Base-by-base conservation (phyloP, 1,284 basidiomycete genomes). In the Apiotrichum siamense region DNA sequence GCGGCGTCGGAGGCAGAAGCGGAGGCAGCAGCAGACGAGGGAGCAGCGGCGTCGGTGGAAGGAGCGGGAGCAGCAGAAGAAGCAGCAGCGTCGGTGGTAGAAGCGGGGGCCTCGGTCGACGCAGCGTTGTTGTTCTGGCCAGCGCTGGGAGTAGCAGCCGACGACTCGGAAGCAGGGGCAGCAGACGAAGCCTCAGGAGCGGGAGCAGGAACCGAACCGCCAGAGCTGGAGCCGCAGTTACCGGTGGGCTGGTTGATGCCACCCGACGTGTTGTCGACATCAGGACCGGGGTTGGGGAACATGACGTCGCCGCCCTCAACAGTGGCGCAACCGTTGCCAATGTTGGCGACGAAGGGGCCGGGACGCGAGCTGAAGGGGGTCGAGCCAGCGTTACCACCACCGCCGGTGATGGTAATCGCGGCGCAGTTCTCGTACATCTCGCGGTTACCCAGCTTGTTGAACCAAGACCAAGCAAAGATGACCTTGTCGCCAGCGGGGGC, bases 391-490 rank as follows among this genome's bases (percentile, higher is more conserved):
- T 58, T 57, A 23, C 65, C 67, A n/a, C 33, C 33, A 21, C 69
- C 62, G 25, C 59, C 57, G 7, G 60, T 59, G 47, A 77, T 70
- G 26, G 65, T 69, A 44, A 77, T 67, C 10, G 66, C 52, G 7
- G 75, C 75, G 50, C 75, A 77, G 58, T 76, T 75, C 57, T 69
- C 65, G 66, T 76, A 70, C 66, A 72, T 68, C 42, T 73, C 71
- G 27, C 71, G 61, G 49, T 73, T 73, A 17, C 73, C 73, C 23
- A 54, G 24, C 39, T 54, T 47, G 62, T 77, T 77, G 65, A 74
- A 74, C 76, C 76, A 77, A 11, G 62, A 66, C 76, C 76, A 77
- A 20, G 66, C 63, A 45, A 77, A 74, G 20, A 76, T 50, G 7
- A 73, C 75, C 24, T 70, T 60, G 7, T 18, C 33, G 12, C 68